Evolutionary conservation across 352 stramenopile genomes (phyloP).

Genomic region (Phytopythium ostracodes): DNA sequence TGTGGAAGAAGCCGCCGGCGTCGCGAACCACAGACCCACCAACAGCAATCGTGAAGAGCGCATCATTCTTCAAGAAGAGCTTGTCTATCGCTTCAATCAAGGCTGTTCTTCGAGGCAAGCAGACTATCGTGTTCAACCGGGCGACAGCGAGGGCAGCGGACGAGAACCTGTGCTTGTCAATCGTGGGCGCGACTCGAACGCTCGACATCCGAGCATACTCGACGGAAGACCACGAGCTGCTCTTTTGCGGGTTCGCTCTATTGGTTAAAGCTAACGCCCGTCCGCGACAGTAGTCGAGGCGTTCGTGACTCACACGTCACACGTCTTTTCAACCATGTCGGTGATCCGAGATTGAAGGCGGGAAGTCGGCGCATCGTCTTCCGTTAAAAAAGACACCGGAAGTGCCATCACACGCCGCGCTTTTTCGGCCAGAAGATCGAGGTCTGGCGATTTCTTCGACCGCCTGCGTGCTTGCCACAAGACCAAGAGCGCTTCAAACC

Average conservation of each 20-base stretch:
- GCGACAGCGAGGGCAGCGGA: constrained; percentile 18
- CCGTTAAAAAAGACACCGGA: not conserved
- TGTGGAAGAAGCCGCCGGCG: constrained; percentile 34
- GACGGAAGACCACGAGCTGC: constrained; percentile 25
- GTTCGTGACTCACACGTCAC: not conserved
- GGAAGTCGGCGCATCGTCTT: not conserved
- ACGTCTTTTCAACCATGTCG: not conserved
- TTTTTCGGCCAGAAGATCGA: not conserved
- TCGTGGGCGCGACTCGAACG: constrained; percentile 31
- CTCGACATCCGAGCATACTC: constrained; percentile 38
- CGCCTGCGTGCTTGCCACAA: not conserved
- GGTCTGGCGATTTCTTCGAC: not conserved
- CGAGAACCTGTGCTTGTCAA: constrained; percentile 28
- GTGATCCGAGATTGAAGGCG: not conserved
- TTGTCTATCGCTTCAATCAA: constrained; percentile 28
- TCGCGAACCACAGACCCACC: constrained; percentile 4
- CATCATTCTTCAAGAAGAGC: constrained; percentile 26
- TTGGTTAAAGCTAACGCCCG: constrained; percentile 10
- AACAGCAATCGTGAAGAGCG: constrained; percentile 6
- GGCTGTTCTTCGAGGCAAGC: constrained; percentile 30
- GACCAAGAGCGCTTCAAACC: not conserved
- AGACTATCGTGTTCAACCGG: constrained; percentile 35
- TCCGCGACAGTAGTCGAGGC: not conserved
- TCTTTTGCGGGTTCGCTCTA: constrained; percentile 25
- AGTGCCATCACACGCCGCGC: not conserved